These are phyloP conservation scores for Brettanomyces naardenensis DNA, from an alignment of 805 yeast genomes.

Conservation along the genomic window DNA sequence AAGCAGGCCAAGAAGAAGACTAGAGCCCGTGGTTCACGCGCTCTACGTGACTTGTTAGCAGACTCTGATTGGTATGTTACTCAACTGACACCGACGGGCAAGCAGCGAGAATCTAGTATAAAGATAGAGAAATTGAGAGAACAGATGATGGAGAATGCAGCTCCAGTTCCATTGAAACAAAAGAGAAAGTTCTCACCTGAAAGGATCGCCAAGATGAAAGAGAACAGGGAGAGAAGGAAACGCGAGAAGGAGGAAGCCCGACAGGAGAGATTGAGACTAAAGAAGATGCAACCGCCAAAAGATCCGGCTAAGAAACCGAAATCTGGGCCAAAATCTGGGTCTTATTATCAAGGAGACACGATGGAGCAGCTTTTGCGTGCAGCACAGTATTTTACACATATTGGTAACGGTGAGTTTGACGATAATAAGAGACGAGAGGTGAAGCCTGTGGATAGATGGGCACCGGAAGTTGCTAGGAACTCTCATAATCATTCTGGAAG, in stretches of 20 bases:
- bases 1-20: background rate
- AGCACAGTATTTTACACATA: slow-evolving; percentile 17
- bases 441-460: slow-evolving; percentile 17
- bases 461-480: slow-evolving; percentile 1
- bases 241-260: slow-evolving; percentile 3
- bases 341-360: slow-evolving; percentile 15
- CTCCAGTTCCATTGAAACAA: no score
- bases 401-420: slow-evolving; percentile 17
- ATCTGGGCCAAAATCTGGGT: background rate
- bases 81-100: slow-evolving; percentile 4
- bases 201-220: slow-evolving; percentile 2
- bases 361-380: slow-evolving; percentile 18
- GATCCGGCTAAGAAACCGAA: slow-evolving; percentile 3
- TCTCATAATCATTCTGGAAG: background rate
- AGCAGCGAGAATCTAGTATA: slow-evolving; percentile 9
- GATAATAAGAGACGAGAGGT: slow-evolving; percentile 10
- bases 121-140: slow-evolving; percentile 9
- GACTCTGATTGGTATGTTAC: slow-evolving; percentile 24
- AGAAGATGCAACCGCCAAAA: slow-evolving; percentile 1
- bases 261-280: background rate
- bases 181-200: background rate
- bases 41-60: slow-evolving; percentile 12
- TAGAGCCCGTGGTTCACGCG: background rate
- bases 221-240: slow-evolving; percentile 2
- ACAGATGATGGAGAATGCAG: slow-evolving; percentile 4